Evolutionary conservation across 768 basidiomycete species (phyloP).

Genomic region (Megacollybia marginata): DNA sequence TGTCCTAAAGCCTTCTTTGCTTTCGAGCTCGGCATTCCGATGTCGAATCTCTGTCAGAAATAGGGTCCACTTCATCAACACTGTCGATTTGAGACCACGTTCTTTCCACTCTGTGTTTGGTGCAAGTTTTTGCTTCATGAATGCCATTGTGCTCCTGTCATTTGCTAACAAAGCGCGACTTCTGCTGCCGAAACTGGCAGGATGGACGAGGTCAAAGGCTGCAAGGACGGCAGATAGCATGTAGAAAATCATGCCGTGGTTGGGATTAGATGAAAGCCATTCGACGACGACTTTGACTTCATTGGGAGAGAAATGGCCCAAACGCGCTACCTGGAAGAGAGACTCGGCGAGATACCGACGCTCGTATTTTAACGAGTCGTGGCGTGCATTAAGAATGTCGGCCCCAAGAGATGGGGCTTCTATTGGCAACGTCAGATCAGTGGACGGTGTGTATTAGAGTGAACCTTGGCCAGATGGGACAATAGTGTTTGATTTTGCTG

Average conservation of each 20-base stretch:
- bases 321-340: slow-evolving; percentile 53
- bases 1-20: slow-evolving; percentile 58
- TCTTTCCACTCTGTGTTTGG: slow-evolving; percentile 58
- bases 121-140: slow-evolving; percentile 54
- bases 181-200: slow-evolving; percentile 34
- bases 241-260: slow-evolving; percentile 64
- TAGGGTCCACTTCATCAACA: slow-evolving; percentile 84
- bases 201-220: slow-evolving; percentile 61
- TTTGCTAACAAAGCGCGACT: slow-evolving; percentile 41
- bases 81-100: slow-evolving; percentile 57
- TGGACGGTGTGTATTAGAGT: slow-evolving; percentile 7
- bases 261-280: slow-evolving; percentile 61
- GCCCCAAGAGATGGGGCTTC: slow-evolving; percentile 45
- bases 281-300: slow-evolving; percentile 64
- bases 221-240: slow-evolving; percentile 57
- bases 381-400: slow-evolving; percentile 60
- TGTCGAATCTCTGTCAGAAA: slow-evolving; percentile 75
- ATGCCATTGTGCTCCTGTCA: slow-evolving; percentile 39
- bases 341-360: slow-evolving; percentile 59
- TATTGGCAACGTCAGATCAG: slow-evolving; percentile 20
- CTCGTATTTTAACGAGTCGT: slow-evolving; percentile 70
- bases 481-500: slow-evolving; percentile 55
- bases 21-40: slow-evolving; percentile 57
- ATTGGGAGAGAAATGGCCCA: slow-evolving; percentile 49
- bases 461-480: slow-evolving; percentile 50